These are phyloP conservation scores for Cryphonectria carpinicola DNA, from an alignment of 2,329 filamentous ascomycete species.

Conservation along the genomic window DNA sequence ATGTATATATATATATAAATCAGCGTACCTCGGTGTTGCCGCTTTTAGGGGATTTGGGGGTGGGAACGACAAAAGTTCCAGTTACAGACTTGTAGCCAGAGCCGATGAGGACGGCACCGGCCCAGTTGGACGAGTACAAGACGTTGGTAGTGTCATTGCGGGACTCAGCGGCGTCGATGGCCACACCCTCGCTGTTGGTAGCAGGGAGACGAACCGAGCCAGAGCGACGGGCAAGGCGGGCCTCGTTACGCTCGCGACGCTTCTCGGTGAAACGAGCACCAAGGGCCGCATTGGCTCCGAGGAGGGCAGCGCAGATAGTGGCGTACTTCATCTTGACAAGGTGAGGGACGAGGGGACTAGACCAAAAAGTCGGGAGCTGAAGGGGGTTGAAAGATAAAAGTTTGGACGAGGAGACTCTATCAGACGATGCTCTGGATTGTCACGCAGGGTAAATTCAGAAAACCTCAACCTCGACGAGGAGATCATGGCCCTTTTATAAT, in stretches of 20 bases:
- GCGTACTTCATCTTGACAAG: constrained; percentile 25
- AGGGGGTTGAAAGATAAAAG: neutral
- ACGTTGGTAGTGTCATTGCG: constrained; percentile 24
- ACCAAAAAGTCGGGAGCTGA: neutral
- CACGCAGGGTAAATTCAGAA: neutral
- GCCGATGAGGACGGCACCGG: constrained; percentile 57
- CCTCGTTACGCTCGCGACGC: constrained; percentile 26
- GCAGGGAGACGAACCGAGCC: constrained; percentile 22
- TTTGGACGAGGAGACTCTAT: neutral
- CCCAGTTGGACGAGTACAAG: constrained; percentile 52
- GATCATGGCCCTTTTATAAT: constrained; percentile 1
- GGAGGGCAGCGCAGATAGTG: constrained; percentile 10
- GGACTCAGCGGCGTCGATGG: constrained; percentile 7
- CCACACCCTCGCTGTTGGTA: constrained; percentile 16
- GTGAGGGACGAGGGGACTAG: neutral
- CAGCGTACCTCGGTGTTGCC: constrained; percentile 34
- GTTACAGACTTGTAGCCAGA: constrained; percentile 56
- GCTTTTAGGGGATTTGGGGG: constrained; percentile 45
- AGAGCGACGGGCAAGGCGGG: constrained; percentile 12
- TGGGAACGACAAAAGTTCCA: constrained; percentile 57
- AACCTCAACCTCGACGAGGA: neutral
- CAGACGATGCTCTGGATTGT: neutral
- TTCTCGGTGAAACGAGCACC: constrained; percentile 25
- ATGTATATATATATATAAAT: no score
- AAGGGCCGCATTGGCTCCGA: constrained; percentile 20